Evolutionary conservation across 139 green algal species (phyloP).

Genomic region (Pseudopediastrum boryanum): DNA sequence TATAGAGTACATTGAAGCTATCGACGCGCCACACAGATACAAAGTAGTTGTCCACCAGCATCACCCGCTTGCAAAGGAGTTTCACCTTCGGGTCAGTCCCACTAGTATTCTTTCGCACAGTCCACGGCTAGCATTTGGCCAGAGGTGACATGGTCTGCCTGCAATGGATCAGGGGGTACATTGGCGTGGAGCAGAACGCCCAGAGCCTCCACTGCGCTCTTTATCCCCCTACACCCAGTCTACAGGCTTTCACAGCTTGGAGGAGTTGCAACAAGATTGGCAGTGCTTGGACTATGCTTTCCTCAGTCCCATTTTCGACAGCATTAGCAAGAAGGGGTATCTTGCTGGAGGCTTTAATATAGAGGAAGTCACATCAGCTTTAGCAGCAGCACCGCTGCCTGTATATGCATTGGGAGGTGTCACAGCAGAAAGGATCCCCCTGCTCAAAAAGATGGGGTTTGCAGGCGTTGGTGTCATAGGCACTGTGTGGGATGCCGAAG

Average conservation of each 20-base stretch:
- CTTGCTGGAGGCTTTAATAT: conserved; percentile 20
- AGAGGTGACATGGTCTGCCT: too few species aligned
- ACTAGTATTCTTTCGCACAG: neutral
- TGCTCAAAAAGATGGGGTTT: conserved; percentile 53
- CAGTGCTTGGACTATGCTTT: conserved; percentile 56
- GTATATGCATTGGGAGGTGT: conserved; percentile 61
- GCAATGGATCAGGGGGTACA: conserved; percentile 42
- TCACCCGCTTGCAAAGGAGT: conserved; percentile 31
- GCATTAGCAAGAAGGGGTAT: conserved; percentile 62
- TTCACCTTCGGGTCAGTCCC: conserved; percentile 24
- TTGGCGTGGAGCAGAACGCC: conserved; percentile 32
- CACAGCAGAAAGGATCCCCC: conserved; percentile 27
- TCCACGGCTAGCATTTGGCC: too few species aligned
- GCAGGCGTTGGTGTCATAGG: conserved; percentile 56
- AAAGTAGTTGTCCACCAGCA: conserved; percentile 43
- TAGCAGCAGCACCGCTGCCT: conserved; percentile 29
- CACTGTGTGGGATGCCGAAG: conserved; percentile 44
- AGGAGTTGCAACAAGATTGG: neutral
- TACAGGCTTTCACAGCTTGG: conserved; percentile 42
- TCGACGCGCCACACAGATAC: neutral
- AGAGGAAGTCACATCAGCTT: neutral
- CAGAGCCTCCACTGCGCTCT: neutral
- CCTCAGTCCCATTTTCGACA: conserved; percentile 63
- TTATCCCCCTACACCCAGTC: conserved; percentile 13
- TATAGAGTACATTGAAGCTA: conserved; percentile 27